Base-by-base conservation (phyloP, 2,329 filamentous ascomycete species). In the Xylaria sp. region DNA sequence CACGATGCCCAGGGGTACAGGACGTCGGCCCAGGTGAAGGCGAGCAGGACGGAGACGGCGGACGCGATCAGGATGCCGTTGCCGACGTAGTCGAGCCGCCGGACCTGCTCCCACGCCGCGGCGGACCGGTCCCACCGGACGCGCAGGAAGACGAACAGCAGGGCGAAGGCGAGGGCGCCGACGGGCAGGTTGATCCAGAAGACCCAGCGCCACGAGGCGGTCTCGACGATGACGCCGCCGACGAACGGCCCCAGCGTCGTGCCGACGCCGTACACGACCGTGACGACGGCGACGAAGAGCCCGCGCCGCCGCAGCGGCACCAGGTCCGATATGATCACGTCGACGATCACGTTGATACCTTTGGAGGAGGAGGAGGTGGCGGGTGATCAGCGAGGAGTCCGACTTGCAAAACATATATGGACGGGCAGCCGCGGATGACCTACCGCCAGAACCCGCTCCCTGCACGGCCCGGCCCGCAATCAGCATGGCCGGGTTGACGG, bases 261-360 rank as follows among this genome's bases (percentile, higher is more conserved):
- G 6, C 63, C 65, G 7, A 68, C 24, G 4, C 53, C 59, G 18
- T 62, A 61, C 13, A 64, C 42, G 16, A 53, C 46, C 16, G 63
- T 24, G 13, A 67, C 46, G 4, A 64, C 61, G 2, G 62, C 68
- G 22, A 73, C 63, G 48, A 72, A 80, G 7, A 71, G 71, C 2
- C 74, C 74, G 47, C 79, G 66, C 50, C 79, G 66, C 6, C 74
- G 66, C n/a, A 83, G 62, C 0, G 79, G 76, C 0, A 81, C 72
- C 2, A 82, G 65, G 48, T 83, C 79, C 39, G 70, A 76, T 21
- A 79, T 67, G 19, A 83, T 74, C 41, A 81, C 69, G 41, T 80
- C 74, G 7, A 73, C 68, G 1, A 81, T 67, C 39, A 77, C 63
- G 40, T 69, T 70, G 43, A 63, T 60, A n/a, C 56, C 56, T n/a